Conservation (phyloP, 345 rosid species). For the Eucalyptus sideroxylon region DNA sequence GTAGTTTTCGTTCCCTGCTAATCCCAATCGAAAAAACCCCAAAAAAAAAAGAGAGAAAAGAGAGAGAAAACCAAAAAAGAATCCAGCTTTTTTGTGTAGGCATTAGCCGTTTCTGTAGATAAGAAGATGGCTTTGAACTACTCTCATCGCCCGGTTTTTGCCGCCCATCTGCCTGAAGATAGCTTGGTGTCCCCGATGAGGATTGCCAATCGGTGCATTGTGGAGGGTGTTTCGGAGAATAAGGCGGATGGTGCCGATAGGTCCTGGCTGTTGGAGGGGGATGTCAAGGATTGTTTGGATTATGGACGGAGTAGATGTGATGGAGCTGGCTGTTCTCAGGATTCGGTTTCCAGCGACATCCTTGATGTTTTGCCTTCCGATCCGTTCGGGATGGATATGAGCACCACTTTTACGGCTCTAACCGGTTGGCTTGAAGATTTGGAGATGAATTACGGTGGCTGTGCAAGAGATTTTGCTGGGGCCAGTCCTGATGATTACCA, state of each 20-base stretch:
- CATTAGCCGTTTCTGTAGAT: background rate
- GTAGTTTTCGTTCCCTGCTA: background rate
- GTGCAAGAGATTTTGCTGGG: conserved; percentile 23
- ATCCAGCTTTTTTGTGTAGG: conserved; percentile 5
- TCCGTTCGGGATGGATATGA: conserved; percentile 94
- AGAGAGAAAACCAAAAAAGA: background rate
- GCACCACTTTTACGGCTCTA: conserved; percentile 65
- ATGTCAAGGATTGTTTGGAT: conserved; percentile 47
- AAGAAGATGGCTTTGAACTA: conserved; percentile 70
- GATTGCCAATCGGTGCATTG: conserved; percentile 48
- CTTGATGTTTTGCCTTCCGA: conserved; percentile 84
- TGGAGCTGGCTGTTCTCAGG: conserved; percentile 42
- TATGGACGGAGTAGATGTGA: conserved; percentile 44
- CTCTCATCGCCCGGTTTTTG: conserved; percentile 59
- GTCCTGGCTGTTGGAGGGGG: conserved; percentile 25
- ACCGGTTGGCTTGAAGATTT: conserved; percentile 85
- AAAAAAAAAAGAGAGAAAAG: background rate
- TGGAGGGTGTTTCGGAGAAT: conserved; percentile 35
- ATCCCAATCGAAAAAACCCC: background rate
- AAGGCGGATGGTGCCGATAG: conserved; percentile 17
- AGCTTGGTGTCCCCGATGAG: conserved; percentile 57
- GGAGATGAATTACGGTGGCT: conserved; percentile 56
- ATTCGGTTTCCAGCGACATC: conserved; percentile 60
- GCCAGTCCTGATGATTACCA: conserved; percentile 33
- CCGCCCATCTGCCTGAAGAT: conserved; percentile 56